Conservation (phyloP, 202 grass and related monocot genomes). For the Setaria italica region DNA sequence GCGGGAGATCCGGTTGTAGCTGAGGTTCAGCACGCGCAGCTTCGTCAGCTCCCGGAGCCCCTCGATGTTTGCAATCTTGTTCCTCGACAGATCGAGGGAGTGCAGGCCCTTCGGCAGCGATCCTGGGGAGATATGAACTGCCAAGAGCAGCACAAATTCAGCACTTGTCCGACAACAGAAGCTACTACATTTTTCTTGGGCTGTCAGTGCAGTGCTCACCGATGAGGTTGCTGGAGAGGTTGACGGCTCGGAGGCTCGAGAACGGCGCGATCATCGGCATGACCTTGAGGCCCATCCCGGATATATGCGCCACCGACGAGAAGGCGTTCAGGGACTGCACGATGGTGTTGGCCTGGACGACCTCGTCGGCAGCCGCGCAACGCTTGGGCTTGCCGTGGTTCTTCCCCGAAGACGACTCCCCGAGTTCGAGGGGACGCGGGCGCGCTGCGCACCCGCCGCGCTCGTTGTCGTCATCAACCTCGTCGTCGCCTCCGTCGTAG, state of each 20-base stretch:
- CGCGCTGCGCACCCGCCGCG: not conserved
- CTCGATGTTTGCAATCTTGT: slow-evolving; percentile 78
- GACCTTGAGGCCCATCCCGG: slow-evolving; percentile 84
- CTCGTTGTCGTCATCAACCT: not conserved
- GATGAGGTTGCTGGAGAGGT: slow-evolving; percentile 95
- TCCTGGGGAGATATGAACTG: slow-evolving; percentile 83
- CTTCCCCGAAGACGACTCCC: slow-evolving; percentile 60
- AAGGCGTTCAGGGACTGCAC: slow-evolving; percentile 78
- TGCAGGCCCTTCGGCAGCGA: slow-evolving; percentile 84
- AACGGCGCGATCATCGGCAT: slow-evolving; percentile 75
- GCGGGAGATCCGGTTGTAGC: slow-evolving; percentile 90
- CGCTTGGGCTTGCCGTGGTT: slow-evolving; percentile 44
- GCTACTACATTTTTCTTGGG: not conserved
- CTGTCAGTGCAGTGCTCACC: slow-evolving; percentile 44
- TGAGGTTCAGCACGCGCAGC: slow-evolving; percentile 87
- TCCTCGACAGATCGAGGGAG: slow-evolving; percentile 82
- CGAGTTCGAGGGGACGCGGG: slow-evolving; percentile 37
- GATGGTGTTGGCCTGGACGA: slow-evolving; percentile 73
- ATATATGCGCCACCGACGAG: slow-evolving; percentile 89
- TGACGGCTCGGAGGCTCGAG: slow-evolving; percentile 68
- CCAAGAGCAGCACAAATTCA: not conserved
- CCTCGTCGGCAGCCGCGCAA: slow-evolving; percentile 51
- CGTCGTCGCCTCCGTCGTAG: not conserved
- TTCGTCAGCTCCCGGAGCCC: slow-evolving; percentile 82
- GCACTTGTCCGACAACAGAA: not conserved